These are phyloP conservation scores for Globisporangium nodosum DNA, from an alignment of 352 stramenopile species.

Conservation along the genomic window DNA sequence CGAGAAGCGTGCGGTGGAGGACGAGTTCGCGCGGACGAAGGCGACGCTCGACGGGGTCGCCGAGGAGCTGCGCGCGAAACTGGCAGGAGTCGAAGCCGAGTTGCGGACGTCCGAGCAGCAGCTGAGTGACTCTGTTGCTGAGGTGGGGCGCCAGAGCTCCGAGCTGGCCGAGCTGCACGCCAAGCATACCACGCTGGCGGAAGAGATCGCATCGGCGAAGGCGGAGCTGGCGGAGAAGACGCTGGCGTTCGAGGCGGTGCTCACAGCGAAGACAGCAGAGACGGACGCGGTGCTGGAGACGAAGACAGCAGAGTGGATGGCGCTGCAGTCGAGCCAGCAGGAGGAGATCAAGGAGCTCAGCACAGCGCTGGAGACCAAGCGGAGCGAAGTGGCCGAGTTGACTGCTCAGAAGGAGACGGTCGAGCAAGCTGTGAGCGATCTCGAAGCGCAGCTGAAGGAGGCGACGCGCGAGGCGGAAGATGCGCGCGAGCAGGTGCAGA, in stretches of 20 bases:
- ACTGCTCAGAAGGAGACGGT: constrained; percentile 13
- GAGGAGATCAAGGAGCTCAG: constrained; percentile 6
- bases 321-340: constrained; percentile 18
- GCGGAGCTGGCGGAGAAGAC: not conserved
- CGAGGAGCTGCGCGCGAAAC: not conserved
- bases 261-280: not conserved
- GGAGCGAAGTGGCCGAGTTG: constrained; percentile 11
- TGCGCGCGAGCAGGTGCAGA: constrained; percentile 11
- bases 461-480: constrained; percentile 12
- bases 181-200: not conserved
- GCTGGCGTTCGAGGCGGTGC: constrained; percentile 1
- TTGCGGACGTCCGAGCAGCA: not conserved
- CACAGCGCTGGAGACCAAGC: not conserved
- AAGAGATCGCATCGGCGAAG: not conserved
- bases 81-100: not conserved
- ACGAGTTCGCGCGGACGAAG: constrained; percentile 4
- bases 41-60: not conserved
- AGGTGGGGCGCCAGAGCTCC: not conserved
- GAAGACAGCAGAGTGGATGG: not conserved
- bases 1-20: constrained; percentile 11
- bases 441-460: constrained; percentile 8
- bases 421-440: constrained; percentile 10
- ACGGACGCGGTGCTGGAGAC: not conserved
- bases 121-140: not conserved
- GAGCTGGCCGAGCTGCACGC: not conserved